phyloP scores from a whole-genome alignment of 306 rosid genomes.

The Inga leiocalycina region DNA sequence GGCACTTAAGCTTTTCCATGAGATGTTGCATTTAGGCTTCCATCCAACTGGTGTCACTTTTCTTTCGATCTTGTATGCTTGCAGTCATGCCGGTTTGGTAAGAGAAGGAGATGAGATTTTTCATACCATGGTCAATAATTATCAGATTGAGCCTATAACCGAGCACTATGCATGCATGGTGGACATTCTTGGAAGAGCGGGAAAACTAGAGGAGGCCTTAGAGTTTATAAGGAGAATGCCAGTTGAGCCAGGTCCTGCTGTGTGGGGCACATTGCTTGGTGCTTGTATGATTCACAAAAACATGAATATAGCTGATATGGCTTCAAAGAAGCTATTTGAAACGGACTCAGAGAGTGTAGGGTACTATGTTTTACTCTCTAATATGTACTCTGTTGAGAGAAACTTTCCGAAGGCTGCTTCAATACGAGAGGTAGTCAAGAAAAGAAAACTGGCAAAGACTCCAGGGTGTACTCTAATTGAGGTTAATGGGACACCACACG shows the following conservation, averaged over 20 bases:
- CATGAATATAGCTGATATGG: slow-evolving; percentile 65
- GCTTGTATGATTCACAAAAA: slow-evolving; percentile 91
- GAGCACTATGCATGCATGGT: slow-evolving; percentile 99
- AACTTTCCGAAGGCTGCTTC: slow-evolving; percentile 94
- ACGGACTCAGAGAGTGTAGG: slow-evolving; percentile 77
- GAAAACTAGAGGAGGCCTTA: slow-evolving; percentile 73
- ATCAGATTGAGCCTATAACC: slow-evolving; percentile 63
- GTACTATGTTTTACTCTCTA: slow-evolving; percentile 83
- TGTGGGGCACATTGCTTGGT: slow-evolving; percentile 93
- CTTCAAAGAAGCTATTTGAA: slow-evolving; percentile 82
- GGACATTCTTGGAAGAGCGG: slow-evolving; percentile 92
- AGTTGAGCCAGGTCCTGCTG: slow-evolving; percentile 79
- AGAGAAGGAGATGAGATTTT: slow-evolving; percentile 79
- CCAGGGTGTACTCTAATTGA: slow-evolving; percentile 97
- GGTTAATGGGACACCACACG: slow-evolving; percentile 66
- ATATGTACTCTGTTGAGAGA: slow-evolving; percentile 77
- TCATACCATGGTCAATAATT: slow-evolving; percentile 66
- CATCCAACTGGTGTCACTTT: slow-evolving; percentile 76
- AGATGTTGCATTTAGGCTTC: slow-evolving; percentile 63
- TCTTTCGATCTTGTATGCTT: slow-evolving; percentile 83
- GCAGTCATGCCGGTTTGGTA: slow-evolving; percentile 95
- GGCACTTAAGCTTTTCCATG: slow-evolving; percentile 73
- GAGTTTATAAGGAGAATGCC: slow-evolving; percentile 79
- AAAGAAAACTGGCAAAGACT: slow-evolving; percentile 74
- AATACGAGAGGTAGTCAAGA: slow-evolving; percentile 67